These are phyloP conservation scores for Colletotrichum sp. DNA, from an alignment of 2,329 filamentous ascomycete species.

Conservation along the genomic window DNA sequence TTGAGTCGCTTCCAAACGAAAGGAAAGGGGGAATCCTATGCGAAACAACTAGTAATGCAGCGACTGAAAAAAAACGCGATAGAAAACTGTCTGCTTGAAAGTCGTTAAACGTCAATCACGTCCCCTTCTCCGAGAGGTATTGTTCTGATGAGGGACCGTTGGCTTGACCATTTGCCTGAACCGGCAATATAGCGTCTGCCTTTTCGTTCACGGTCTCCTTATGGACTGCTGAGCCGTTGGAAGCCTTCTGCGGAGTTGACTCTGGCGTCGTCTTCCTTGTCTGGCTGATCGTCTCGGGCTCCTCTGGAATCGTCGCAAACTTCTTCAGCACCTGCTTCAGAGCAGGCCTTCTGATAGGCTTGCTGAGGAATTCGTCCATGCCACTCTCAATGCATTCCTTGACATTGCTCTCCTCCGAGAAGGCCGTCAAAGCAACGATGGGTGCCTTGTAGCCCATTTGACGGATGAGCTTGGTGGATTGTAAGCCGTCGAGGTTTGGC, in stretches of 20 bases:
- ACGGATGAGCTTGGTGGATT: constrained; percentile 84
- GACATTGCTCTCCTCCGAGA: constrained; percentile 88
- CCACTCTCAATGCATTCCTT: constrained; percentile 86
- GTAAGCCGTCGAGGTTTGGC: constrained; percentile 89
- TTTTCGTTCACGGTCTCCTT: neutral
- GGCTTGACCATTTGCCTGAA: neutral
- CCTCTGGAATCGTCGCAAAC: constrained; percentile 81
- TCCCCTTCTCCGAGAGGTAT: constrained; percentile 7
- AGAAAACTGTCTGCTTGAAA: neutral
- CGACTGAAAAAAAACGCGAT: neutral
- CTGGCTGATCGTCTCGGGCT: constrained; percentile 52
- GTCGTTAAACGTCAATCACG: neutral
- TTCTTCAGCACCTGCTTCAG: constrained; percentile 87
- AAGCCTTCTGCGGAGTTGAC: constrained; percentile 23
- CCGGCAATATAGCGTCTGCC: neutral
- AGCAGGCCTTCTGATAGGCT: constrained; percentile 80
- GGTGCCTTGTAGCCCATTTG: constrained; percentile 86
- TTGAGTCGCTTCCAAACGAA: constrained; percentile 11
- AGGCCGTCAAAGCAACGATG: constrained; percentile 90
- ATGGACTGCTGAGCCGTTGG: neutral
- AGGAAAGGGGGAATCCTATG: neutral
- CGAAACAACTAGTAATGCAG: neutral
- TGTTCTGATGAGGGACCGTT: neutral
- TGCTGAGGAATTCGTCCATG: constrained; percentile 87
- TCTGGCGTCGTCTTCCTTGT: constrained; percentile 35